Percentiles rank a stretch among this genome's conserved stretches.
Conservation (phyloP, 441 rosid species). For the California macrophylla region DNA sequence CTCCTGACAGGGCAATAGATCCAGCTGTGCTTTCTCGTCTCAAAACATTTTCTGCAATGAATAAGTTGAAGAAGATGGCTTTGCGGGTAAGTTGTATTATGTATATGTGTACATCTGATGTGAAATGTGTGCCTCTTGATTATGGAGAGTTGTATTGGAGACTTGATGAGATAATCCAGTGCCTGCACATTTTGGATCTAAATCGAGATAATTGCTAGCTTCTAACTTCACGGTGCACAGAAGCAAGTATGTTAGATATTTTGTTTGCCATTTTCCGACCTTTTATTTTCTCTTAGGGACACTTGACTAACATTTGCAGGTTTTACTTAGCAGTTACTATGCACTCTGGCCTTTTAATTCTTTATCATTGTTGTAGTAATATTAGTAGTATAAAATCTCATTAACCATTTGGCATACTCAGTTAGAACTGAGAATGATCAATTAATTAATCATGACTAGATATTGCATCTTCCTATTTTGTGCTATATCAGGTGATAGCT, state of each 20-base stretch:
- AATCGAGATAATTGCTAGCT: no score
- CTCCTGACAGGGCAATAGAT: constrained; percentile 91
- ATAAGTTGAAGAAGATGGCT: constrained; percentile 95
- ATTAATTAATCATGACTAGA: not conserved
- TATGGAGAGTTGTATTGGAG: not conserved
- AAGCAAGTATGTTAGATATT: no score
- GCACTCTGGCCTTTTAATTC: no score
- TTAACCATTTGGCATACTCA: no score
- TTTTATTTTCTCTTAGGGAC: no score
- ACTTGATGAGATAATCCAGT: not conserved
- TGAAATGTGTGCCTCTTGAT: not conserved
- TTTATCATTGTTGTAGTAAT: no score
- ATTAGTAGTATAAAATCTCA: no score
- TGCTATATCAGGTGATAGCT: constrained; percentile 70
- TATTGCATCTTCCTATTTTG: not conserved
- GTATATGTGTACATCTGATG: not conserved
- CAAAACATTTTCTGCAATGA: constrained; percentile 95
- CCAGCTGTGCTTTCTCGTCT: constrained; percentile 95
- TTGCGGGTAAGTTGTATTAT: constrained; percentile 42
- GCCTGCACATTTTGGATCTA: no score
- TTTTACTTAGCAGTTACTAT: no score
- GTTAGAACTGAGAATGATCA: not conserved
- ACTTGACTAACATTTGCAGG: no score
- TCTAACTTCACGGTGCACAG: no score
- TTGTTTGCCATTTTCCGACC: no score